Percentiles rank a stretch among this genome's conserved stretches.
These are phyloP conservation scores for Stagonosporopsis tanaceti DNA, from an alignment of 2,329 filamentous ascomycete species.

Conservation along the genomic window DNA sequence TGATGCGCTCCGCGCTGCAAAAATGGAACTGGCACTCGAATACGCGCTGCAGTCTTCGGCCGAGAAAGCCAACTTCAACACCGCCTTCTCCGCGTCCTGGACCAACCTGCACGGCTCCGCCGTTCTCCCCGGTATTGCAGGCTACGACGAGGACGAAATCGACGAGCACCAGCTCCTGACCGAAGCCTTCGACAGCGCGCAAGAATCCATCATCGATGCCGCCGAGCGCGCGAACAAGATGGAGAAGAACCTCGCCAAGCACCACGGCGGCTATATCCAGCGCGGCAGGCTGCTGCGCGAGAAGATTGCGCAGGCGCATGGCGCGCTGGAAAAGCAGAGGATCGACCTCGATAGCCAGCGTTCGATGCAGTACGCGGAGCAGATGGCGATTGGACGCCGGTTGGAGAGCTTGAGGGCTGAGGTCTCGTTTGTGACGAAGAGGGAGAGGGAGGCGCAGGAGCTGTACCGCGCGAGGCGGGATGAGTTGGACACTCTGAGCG, in stretches of 20 bases:
- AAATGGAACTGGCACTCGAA: conserved; percentile 78
- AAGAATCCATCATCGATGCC: conserved; percentile 74
- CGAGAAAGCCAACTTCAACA: conserved; percentile 56
- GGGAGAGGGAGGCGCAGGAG: conserved; percentile 92
- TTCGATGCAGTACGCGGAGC: conserved; percentile 79
- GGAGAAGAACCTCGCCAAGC: conserved; percentile 89
- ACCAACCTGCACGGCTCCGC: conserved; percentile 56
- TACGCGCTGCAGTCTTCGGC: conserved; percentile 61
- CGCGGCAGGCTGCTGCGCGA: conserved; percentile 80
- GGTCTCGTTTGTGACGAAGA: conserved; percentile 77
- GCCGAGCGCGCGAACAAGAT: conserved; percentile 86
- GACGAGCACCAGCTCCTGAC: conserved; percentile 72
- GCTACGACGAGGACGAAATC: conserved; percentile 79
- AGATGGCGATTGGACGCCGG: conserved; percentile 75
- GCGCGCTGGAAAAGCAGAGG: conserved; percentile 76
- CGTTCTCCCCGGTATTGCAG: conserved; percentile 78
- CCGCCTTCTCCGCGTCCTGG: conserved; percentile 56
- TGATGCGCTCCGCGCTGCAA: conserved; percentile 74
- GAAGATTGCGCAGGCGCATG: conserved; percentile 79
- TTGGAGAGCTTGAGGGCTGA: conserved; percentile 82
- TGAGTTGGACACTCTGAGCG: conserved; percentile 71
- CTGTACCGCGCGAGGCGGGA: conserved; percentile 78
- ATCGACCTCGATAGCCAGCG: conserved; percentile 77
- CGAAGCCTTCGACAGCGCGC: conserved; percentile 76
- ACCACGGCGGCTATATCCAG: conserved; percentile 89